phyloP scores from a whole-genome alignment of 108 stramenopile species.

The Bacterosira constricta region DNA sequence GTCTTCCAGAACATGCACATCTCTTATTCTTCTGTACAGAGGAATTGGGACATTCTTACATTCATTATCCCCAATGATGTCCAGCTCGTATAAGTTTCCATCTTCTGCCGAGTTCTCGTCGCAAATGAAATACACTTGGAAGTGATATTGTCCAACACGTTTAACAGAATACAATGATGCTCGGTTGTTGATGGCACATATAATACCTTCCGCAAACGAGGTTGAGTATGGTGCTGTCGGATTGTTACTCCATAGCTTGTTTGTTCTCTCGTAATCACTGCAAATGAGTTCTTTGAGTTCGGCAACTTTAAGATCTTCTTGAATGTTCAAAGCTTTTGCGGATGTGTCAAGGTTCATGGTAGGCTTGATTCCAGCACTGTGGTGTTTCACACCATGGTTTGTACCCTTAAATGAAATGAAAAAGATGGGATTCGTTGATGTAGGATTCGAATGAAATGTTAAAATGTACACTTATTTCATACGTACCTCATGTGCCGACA shows the following conservation, averaged over 20 bases:
- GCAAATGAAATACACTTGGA: too few relatives aligned
- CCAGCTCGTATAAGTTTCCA: too few relatives aligned
- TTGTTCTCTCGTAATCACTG: background rate
- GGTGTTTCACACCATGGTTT: slow-evolving; percentile 5
- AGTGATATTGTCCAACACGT: too few relatives aligned
- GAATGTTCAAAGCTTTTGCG: background rate
- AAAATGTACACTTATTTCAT: too few relatives aligned
- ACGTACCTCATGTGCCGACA: slow-evolving; percentile 8
- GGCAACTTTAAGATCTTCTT: background rate
- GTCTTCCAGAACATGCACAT: background rate
- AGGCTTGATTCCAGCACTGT: background rate
- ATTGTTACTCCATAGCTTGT: background rate
- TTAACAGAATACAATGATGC: too few relatives aligned
- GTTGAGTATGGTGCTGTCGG: background rate
- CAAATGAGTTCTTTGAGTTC: background rate
- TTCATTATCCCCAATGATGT: too few relatives aligned
- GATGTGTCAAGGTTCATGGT: slow-evolving; percentile 5
- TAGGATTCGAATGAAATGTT: too few relatives aligned
- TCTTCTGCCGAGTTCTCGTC: too few relatives aligned
- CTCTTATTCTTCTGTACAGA: too few relatives aligned
- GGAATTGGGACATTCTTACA: background rate
- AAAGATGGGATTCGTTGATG: too few relatives aligned
- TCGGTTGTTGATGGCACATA: too few relatives aligned
- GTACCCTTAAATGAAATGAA: too few relatives aligned
- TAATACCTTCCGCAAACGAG: background rate